A percentile compares a stretch with the other conserved stretches of the same genome.
Evolutionary conservation across 352 stramenopile species (phyloP).

Genomic region (Blastocystis sp.): DNA sequence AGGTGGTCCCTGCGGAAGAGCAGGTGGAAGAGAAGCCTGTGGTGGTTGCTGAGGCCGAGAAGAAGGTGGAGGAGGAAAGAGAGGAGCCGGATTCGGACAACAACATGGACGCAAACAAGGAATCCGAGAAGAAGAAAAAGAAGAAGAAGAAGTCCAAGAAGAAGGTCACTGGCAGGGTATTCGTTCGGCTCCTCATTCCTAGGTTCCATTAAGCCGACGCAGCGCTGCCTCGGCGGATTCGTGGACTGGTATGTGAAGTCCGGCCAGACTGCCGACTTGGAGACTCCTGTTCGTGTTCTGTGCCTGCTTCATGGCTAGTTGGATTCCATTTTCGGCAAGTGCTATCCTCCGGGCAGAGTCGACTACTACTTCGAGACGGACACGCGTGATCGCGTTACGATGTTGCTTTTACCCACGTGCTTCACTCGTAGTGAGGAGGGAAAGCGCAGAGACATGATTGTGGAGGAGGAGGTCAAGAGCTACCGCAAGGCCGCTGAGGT

Average conservation of each 20-base stretch:
- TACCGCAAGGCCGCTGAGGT: slow-evolving; percentile 89
- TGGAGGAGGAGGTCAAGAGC: slow-evolving; percentile 86
- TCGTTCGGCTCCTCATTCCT: background rate
- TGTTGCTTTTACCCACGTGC: slow-evolving; percentile 23
- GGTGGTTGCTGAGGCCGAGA: background rate
- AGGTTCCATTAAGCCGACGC: slow-evolving; percentile 27
- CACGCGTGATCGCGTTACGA: slow-evolving; percentile 39
- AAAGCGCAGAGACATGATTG: slow-evolving; percentile 74
- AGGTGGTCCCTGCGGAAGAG: background rate
- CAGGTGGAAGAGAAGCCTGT: background rate
- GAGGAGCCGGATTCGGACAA: background rate
- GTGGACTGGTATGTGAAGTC: slow-evolving; percentile 74
- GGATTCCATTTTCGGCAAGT: slow-evolving; percentile 33
- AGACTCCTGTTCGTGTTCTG: slow-evolving; percentile 83
- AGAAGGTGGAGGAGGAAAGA: background rate
- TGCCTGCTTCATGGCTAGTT: slow-evolving; percentile 25
- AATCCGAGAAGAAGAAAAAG: slow-evolving; percentile 60
- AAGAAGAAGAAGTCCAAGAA: slow-evolving; percentile 62
- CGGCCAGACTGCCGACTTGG: slow-evolving; percentile 89
- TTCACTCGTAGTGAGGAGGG: slow-evolving; percentile 51
- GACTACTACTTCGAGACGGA: slow-evolving; percentile 72
- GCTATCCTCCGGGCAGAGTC: slow-evolving; percentile 64
- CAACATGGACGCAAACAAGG: slow-evolving; percentile 26
- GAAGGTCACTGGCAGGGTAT: background rate
- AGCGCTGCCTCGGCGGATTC: slow-evolving; percentile 51